Evolutionary conservation across 2,329 filamentous ascomycete species (phyloP).

Genomic region (Scedosporium dehoogii): DNA sequence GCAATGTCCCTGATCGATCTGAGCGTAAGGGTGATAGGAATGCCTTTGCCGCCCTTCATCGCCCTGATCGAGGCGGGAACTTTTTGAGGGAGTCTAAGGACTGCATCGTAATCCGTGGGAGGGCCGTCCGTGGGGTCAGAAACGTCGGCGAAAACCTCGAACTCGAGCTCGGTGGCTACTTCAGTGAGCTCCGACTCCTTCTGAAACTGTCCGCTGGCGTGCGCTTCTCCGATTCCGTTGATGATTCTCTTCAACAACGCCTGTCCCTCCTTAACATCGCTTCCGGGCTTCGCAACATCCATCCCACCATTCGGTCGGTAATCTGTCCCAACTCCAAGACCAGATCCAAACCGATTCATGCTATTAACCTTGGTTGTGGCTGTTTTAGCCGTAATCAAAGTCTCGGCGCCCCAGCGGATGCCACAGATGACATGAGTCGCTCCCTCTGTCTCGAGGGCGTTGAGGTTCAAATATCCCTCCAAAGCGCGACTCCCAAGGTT

Average conservation of each 20-base stretch:
- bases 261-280: too few species aligned
- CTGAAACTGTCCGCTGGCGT: too few species aligned
- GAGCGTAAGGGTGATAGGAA: background rate
- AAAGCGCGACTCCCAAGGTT: background rate
- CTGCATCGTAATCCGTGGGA: background rate
- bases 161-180: too few species aligned
- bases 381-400: background rate
- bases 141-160: too few species aligned
- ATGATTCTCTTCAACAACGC: too few species aligned
- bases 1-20: background rate
- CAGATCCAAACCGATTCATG: background rate
- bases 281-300: too few species aligned
- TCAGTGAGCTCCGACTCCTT: too few species aligned
- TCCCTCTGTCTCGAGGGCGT: background rate
- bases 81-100: background rate
- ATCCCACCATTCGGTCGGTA: background rate
- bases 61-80: background rate
- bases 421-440: background rate
- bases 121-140: too few species aligned
- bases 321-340: background rate
- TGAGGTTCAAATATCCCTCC: background rate
- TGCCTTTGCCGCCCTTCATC: background rate
- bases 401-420: background rate
- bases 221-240: too few species aligned
- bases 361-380: background rate